These are phyloP conservation scores for Sporisorium exsertum DNA, from an alignment of 1,284 basidiomycete species.

Conservation along the genomic window DNA sequence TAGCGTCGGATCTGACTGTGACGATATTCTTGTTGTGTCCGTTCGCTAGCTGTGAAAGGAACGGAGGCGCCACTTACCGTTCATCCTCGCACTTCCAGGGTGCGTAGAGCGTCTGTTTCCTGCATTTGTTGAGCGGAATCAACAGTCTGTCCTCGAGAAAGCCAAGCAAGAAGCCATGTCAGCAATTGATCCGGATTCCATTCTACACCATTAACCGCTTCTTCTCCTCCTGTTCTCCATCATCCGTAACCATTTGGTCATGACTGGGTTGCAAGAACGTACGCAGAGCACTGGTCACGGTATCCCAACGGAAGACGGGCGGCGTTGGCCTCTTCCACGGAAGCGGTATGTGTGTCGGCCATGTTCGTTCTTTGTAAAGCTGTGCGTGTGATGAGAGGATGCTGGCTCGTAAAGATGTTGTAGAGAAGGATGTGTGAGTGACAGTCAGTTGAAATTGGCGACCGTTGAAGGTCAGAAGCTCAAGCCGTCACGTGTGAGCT, in stretches of 20 bases:
- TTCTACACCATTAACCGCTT: too few species aligned
- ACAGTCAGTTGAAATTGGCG: conserved; percentile 1
- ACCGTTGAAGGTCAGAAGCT: neutral
- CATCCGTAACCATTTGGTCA: neutral
- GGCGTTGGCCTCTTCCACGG: conserved; percentile 83
- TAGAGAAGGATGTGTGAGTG: neutral
- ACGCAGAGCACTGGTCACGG: conserved; percentile 93
- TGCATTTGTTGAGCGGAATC: conserved; percentile 85
- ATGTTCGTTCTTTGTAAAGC: conserved; percentile 10
- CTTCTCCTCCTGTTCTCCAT: neutral
- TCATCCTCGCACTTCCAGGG: conserved; percentile 88
- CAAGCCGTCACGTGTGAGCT: neutral
- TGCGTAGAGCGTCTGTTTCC: conserved; percentile 78
- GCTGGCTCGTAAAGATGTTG: neutral
- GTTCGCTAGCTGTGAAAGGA: neutral
- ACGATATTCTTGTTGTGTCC: too few species aligned
- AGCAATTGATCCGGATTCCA: neutral
- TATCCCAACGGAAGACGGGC: conserved; percentile 82
- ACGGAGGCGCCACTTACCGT: conserved; percentile 69
- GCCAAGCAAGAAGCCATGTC: conserved; percentile 4
- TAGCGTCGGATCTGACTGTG: too few species aligned
- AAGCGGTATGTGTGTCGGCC: conserved; percentile 74
- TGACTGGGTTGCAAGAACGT: conserved; percentile 68
- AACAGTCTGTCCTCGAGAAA: conserved; percentile 74
- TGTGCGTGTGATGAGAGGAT: neutral